Base-by-base conservation (phyloP, 2,329 filamentous ascomycete species). In the Arachnomyces sp. region DNA sequence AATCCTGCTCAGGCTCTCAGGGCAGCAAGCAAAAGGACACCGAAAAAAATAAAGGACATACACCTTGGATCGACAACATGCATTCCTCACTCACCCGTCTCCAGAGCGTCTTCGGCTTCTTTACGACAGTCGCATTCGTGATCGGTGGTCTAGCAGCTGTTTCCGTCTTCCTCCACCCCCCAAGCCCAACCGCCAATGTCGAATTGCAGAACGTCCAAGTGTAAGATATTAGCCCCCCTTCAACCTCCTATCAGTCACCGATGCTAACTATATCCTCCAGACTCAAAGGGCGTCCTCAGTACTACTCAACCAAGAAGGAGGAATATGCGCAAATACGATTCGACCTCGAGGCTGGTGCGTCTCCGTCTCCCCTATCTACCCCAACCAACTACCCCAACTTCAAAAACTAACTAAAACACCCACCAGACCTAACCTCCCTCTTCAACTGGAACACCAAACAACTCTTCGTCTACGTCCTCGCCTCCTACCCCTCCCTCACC, bases 361-460 rank as follows among this genome's bases (percentile, higher is more conserved):
- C 14, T 7, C 15, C 28, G 12, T 18, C 35, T n/a, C 35, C 36
- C 20, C 17, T 29, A 30, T 29, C 13, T 13, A 20, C 25, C 16
- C 14, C 30, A 34, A 7, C 12, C 8, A 5, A 9, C 20, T 25
- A 5, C 5, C 20, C 20, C 5, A 25, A 25, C 5, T 9, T 25
- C 20, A 34, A 20, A 43, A 43, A 28, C 13, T 7, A 14, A 7
- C 13, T 20, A 4, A 32, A 18, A 37, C 17, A 18, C 46, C 14
- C 31, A 20, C 14, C 47, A 73, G 90, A 98, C 67, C 77, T 98
- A 45, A 83, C 80, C 45, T 82, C 82, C 32, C 84, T 98, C 53
- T 96, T 96, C 76, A 94, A 85, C 58, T 98, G 90, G 92, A 98
- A 98, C 73, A 98, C 93, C 14, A 98, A 98, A 66, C 86, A 96